phyloP scores from a whole-genome alignment of 164 flowering plant species.

The Tetracentron sinense region DNA sequence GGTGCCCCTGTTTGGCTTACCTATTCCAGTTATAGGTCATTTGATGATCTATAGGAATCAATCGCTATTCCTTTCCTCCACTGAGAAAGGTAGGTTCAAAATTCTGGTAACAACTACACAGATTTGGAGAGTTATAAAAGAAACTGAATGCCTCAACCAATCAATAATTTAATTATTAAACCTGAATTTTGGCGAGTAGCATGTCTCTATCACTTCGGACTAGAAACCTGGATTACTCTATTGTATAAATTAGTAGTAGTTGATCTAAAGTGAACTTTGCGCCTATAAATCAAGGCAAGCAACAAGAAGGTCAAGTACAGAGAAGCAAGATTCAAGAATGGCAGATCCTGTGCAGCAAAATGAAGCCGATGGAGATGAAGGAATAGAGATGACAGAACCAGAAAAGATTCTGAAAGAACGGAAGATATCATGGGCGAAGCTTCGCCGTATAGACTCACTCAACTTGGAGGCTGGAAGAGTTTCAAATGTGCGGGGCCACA shows the following conservation, averaged over 20 bases:
- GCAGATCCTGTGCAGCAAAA: slow-evolving; percentile 3
- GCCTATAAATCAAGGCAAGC: slow-evolving; percentile 8
- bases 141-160: no score
- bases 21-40: no score
- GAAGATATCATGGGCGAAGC: slow-evolving; percentile 51
- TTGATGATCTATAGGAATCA: no score
- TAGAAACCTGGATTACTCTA: slow-evolving; percentile 1
- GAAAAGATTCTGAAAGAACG: slow-evolving; percentile 23
- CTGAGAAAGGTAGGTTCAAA: no score
- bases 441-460: slow-evolving; percentile 56
- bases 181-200: no score
- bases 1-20: no score
- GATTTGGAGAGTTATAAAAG: no score
- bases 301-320: neutral
- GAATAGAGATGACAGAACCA: neutral
- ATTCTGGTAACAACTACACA: no score
- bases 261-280: neutral
- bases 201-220: no score
- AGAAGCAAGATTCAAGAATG: slow-evolving; percentile 1
- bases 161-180: no score
- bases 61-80: no score
- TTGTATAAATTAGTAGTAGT: neutral
- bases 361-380: slow-evolving; percentile 5
- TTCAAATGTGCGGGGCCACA: slow-evolving; percentile 18
- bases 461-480: slow-evolving; percentile 59